Conservation (phyloP, 1,139 yeast genomes). For the Pichia sp. region DNA sequence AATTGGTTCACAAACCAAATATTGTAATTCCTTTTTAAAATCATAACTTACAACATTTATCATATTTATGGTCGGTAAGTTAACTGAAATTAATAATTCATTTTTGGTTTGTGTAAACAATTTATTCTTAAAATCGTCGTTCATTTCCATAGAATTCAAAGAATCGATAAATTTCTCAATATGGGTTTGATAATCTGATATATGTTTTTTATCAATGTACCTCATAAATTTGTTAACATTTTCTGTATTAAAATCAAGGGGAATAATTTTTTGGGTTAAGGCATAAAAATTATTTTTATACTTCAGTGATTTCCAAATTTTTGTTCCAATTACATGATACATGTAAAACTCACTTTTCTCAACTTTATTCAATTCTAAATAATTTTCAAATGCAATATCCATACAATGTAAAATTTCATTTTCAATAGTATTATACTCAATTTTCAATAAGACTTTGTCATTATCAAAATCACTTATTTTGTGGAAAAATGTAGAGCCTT, state of each 20-base stretch:
- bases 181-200: neutral
- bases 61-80: conserved; percentile 45
- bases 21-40: conserved; percentile 36
- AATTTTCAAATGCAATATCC: conserved; percentile 14
- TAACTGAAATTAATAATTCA: conserved; percentile 41
- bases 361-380: neutral
- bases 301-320: conserved; percentile 27
- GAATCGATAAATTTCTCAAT: conserved; percentile 1
- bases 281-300: conserved; percentile 39
- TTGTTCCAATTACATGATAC: conserved; percentile 26
- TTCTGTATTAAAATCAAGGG: conserved; percentile 23
- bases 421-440: conserved; percentile 41
- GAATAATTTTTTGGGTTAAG: conserved; percentile 28
- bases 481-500: conserved; percentile 59
- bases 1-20: conserved; percentile 61
- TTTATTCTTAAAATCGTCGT: conserved; percentile 1
- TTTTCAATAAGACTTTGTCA: conserved; percentile 37
- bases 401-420: conserved; percentile 36
- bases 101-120: conserved; percentile 10
- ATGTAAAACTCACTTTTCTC: conserved; percentile 13
- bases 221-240: conserved; percentile 6
- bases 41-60: conserved; percentile 45
- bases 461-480: conserved; percentile 35
- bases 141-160: conserved; percentile 4
- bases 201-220: neutral